Evolutionary conservation across 1,284 basidiomycete species (phyloP).

Genomic region (Ceratobasidium sp.): DNA sequence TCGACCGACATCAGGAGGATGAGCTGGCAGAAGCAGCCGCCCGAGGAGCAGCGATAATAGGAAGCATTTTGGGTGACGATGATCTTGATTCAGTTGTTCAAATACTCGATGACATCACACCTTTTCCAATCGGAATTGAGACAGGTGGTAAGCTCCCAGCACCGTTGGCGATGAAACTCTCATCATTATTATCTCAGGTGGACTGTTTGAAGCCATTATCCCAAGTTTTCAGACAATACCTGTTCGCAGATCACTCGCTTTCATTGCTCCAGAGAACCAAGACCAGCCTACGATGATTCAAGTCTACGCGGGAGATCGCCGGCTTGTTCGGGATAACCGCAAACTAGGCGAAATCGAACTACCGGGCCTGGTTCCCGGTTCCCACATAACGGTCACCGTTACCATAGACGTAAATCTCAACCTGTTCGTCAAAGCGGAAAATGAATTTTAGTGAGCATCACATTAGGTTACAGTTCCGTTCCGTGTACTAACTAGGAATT

Average conservation of each 20-base stretch:
- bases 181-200: background rate
- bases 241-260: background rate
- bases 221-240: background rate
- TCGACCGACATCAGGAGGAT: background rate
- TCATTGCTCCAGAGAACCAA: background rate
- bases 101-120: too few species aligned
- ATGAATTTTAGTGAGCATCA: background rate
- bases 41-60: background rate
- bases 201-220: background rate
- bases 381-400: background rate
- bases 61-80: background rate
- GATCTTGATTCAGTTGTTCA: too few species aligned
- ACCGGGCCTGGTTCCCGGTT: background rate
- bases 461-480: too few species aligned
- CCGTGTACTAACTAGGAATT: too few species aligned
- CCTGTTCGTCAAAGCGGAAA: background rate
- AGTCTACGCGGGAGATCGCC: background rate
- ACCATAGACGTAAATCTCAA: background rate
- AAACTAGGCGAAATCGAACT: background rate
- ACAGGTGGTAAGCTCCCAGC: slow-evolving; percentile 2
- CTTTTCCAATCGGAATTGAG: slow-evolving; percentile 3
- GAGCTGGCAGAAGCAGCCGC: background rate
- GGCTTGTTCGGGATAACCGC: background rate
- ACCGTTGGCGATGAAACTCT: too few species aligned
- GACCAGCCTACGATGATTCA: background rate